These are phyloP conservation scores for Colletotrichum karsti DNA, from an alignment of 2,329 filamentous ascomycete genomes.

Conservation along the genomic window DNA sequence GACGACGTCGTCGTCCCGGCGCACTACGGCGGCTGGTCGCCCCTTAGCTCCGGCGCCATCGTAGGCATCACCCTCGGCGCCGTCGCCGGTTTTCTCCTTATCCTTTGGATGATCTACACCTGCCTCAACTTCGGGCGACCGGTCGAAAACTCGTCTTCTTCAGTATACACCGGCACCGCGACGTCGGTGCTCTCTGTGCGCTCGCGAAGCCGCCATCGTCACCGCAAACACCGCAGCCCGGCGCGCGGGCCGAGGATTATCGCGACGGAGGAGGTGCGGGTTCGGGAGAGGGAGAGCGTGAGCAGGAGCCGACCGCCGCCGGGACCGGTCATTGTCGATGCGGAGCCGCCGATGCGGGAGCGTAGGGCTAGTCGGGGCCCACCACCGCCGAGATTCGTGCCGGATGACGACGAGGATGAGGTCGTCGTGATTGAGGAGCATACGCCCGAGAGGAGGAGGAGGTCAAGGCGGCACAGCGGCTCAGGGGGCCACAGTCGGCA, in stretches of 20 bases:
- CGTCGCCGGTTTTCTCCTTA: constrained; percentile 59
- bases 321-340: constrained; percentile 36
- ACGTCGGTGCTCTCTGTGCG: constrained; percentile 32
- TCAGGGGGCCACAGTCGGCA: constrained; percentile 8
- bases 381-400: constrained; percentile 37
- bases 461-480: constrained; percentile 31
- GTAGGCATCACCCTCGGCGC: constrained; percentile 55
- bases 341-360: constrained; percentile 31
- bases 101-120: constrained; percentile 61
- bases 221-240: constrained; percentile 21
- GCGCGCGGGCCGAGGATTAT: constrained; percentile 28
- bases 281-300: constrained; percentile 30
- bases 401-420: constrained; percentile 38
- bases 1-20: constrained; percentile 42
- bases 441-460: constrained; percentile 36
- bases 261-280: constrained; percentile 40
- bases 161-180: constrained; percentile 31
- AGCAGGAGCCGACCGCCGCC: constrained; percentile 1
- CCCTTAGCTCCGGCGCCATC: constrained; percentile 49
- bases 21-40: constrained; percentile 43
- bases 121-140: constrained; percentile 53
- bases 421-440: constrained; percentile 46
- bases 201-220: constrained; percentile 23
- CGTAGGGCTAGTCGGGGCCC: constrained; percentile 29
- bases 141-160: constrained; percentile 30